Evolutionary conservation across 306 rosid species (phyloP).

Genomic region (Sophora flavescens): DNA sequence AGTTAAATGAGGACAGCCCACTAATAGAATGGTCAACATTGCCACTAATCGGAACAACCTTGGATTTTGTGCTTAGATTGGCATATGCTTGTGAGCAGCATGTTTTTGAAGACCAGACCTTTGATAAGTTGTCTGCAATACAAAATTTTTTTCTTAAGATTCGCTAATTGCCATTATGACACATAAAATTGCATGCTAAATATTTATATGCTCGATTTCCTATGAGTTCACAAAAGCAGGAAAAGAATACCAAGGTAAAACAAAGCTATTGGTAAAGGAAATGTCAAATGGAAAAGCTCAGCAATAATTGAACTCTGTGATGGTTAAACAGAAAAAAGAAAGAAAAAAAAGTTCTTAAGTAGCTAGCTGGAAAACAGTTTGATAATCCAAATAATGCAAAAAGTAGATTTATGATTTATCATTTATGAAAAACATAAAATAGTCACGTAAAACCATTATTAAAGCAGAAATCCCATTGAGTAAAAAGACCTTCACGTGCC

Average conservation of each 20-base stretch:
- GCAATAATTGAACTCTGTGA: constrained; percentile 10
- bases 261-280: constrained; percentile 34
- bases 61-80: constrained; percentile 80
- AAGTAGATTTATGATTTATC: constrained; percentile 35
- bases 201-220: constrained; percentile 10
- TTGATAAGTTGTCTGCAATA: constrained; percentile 78
- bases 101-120: constrained; percentile 95
- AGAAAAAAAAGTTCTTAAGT: constrained; percentile 11
- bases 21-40: constrained; percentile 78
- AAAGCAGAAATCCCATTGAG: neutral
- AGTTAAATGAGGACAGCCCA: constrained; percentile 84
- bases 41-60: constrained; percentile 82
- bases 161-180: neutral
- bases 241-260: constrained; percentile 28
- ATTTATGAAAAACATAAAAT: constrained; percentile 26
- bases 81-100: constrained; percentile 99
- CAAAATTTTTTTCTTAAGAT: constrained; percentile 38
- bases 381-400: constrained; percentile 29
- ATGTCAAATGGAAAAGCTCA: constrained; percentile 20
- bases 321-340: neutral
- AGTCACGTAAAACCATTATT: constrained; percentile 3
- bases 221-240: constrained; percentile 12
- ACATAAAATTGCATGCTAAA: constrained; percentile 36
- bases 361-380: constrained; percentile 11
- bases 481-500: constrained; percentile 18